phyloP scores from a whole-genome alignment of 306 rosid genomes.

The Castanospermum australe region DNA sequence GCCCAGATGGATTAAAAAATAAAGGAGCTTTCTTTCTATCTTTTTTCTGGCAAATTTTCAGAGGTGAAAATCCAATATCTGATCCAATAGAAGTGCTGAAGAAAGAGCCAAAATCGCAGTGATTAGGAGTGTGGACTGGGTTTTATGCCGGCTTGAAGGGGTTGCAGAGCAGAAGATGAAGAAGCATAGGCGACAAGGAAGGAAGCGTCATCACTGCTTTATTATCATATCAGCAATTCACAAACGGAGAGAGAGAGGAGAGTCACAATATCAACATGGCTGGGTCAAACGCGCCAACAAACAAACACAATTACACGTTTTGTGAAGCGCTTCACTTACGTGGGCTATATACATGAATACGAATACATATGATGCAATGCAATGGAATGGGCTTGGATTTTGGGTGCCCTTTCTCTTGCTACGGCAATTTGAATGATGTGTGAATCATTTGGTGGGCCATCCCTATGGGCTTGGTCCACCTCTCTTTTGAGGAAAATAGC shows the following conservation, averaged over 20 bases:
- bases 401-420: not conserved
- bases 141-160: slow-evolving; percentile 38
- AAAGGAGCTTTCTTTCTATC: not conserved
- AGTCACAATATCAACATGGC: too few species aligned
- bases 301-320: slow-evolving; percentile 31
- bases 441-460: slow-evolving; percentile 64
- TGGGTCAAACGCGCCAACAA: slow-evolving; percentile 30
- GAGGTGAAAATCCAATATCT: not conserved
- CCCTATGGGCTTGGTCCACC: slow-evolving; percentile 58
- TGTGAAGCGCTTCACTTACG: not conserved
- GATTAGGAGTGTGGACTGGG: slow-evolving; percentile 6
- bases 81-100: slow-evolving; percentile 28
- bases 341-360: too few species aligned
- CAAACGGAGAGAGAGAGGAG: not conserved
- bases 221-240: slow-evolving; percentile 3
- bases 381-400: slow-evolving; percentile 39
- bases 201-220: slow-evolving; percentile 41
- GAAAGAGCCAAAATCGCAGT: not conserved
- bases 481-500: not conserved
- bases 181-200: slow-evolving; percentile 42
- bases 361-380: not conserved
- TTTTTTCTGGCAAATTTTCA: not conserved
- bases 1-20: slow-evolving; percentile 28
- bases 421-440: slow-evolving; percentile 35
- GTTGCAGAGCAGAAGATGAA: slow-evolving; percentile 21